phyloP scores from a whole-genome alignment of 2,329 filamentous ascomycete genomes.

The Ustulina deusta region DNA sequence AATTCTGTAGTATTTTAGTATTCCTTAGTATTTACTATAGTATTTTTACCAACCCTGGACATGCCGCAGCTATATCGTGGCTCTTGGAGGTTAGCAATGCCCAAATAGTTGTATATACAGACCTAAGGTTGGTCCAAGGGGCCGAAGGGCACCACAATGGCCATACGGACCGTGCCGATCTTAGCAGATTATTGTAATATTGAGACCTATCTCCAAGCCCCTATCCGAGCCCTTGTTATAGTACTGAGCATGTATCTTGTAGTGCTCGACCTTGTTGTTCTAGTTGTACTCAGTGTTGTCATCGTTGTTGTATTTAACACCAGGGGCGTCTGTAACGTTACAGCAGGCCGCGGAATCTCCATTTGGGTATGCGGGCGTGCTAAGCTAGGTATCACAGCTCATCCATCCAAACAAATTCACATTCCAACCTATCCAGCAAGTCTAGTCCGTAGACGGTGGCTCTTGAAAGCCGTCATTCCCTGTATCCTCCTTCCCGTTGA shows the following conservation, averaged over 20 bases:
- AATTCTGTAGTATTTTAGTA: no score
- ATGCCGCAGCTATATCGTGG: no score
- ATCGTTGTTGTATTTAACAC: background rate
- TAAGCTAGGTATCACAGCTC: background rate
- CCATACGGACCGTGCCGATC: no score
- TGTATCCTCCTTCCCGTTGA: background rate
- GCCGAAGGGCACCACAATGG: no score
- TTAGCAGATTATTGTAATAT: no score
- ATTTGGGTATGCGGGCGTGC: background rate
- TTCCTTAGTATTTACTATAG: no score
- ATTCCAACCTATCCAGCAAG: background rate
- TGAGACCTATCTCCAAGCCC: background rate
- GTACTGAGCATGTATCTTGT: background rate
- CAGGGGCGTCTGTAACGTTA: background rate
- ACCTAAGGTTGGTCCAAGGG: no score
- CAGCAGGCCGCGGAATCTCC: background rate
- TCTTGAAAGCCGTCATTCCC: background rate
- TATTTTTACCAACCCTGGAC: no score
- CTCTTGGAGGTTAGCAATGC: no score
- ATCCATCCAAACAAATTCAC: background rate
- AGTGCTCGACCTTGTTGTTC: background rate
- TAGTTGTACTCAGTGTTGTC: background rate
- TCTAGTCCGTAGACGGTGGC: background rate
- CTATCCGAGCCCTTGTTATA: background rate
- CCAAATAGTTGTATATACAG: no score